A percentile compares a stretch with the other conserved stretches of the same genome.
phyloP scores from a whole-genome alignment of 2,329 filamentous ascomycete genomes.

The Fusarium papillatum region DNA sequence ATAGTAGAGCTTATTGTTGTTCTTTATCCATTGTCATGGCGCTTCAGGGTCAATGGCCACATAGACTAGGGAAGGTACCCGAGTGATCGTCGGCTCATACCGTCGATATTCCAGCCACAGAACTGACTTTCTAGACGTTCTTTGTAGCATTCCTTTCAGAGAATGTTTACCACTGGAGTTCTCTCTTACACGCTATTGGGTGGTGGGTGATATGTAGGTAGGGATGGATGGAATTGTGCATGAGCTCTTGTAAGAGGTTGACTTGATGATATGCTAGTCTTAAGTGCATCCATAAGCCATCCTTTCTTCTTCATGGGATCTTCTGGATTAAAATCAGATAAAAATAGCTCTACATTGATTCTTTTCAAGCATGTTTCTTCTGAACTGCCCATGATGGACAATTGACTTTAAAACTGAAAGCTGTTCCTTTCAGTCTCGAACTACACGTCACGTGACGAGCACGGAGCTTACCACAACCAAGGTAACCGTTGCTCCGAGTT shows the following conservation, averaged over 20 bases:
- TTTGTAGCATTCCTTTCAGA: neutral
- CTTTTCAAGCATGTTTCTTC: neutral
- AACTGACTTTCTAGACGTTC: neutral
- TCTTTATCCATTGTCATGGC: neutral
- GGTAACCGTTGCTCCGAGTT: constrained; percentile 10
- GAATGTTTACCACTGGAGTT: neutral
- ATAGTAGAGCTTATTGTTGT: neutral
- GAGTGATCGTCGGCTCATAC: neutral
- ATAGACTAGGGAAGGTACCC: neutral
- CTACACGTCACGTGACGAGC: constrained; percentile 35
- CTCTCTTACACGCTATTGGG: neutral
- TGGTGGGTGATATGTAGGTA: neutral
- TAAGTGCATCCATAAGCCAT: neutral
- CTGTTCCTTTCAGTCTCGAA: neutral
- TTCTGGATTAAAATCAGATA: too few relatives aligned
- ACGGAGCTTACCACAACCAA: constrained; percentile 23
- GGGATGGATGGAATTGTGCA: neutral
- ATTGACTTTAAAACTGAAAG: neutral
- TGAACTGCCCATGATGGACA: neutral
- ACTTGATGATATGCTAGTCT: neutral
- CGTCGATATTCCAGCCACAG: constrained; percentile 1
- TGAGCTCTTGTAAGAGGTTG: neutral
- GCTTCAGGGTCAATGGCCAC: neutral
- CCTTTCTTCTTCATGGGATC: neutral
- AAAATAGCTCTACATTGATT: neutral